Evolutionary conservation across 306 rosid genomes (phyloP), one percentile per base, ranked within the genome.

Genomic region (Castanea mollissima): DNA sequence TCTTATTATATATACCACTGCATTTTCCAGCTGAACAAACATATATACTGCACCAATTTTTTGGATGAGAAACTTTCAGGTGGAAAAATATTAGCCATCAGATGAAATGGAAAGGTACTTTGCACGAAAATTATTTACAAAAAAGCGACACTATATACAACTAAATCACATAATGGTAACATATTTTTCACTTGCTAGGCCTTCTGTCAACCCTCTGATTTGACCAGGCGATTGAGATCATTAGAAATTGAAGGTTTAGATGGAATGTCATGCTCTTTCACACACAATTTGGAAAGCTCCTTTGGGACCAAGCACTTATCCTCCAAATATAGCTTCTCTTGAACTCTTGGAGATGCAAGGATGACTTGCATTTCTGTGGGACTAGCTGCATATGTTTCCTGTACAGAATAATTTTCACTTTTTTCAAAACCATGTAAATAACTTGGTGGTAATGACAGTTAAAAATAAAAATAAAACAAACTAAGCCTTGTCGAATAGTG

Each of bases 241-340:
- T 81, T 67, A 58, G 78, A 73, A 76, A 92, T 73, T 34, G 86
- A 69, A 5, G 91, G 92, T 13, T 52, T 80, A 20, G 87, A 78
- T 73, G 23, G 75, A 68, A 88, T 27, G 71, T 79, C 82, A 0
- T 35, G 46, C 32, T 69, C 62, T 27, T 85, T 82, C 13, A 87
- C 80, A 49, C 91, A 79, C 10, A 80, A 67, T 59, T 81, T 75
- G 29, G 87, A 74, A 49, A 86, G 76, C 20, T 89, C 84, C 72
- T 81, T 80, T 6, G 93, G 85, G 71, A 85, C 90, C 78, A 95
- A 55, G 58, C 99, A 92, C 81, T 54, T 86, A 52, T 91, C 97
- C 73, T 94, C 93, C 0, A 64, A 67, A 79, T 86, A 94, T 34
- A 91, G 59, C 86, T 90, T 91, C 91, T 91, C 97, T 81, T 91